phyloP scores from a whole-genome alignment of 495 filamentous ascomycete genomes.

The Podospora tetraspora region DNA sequence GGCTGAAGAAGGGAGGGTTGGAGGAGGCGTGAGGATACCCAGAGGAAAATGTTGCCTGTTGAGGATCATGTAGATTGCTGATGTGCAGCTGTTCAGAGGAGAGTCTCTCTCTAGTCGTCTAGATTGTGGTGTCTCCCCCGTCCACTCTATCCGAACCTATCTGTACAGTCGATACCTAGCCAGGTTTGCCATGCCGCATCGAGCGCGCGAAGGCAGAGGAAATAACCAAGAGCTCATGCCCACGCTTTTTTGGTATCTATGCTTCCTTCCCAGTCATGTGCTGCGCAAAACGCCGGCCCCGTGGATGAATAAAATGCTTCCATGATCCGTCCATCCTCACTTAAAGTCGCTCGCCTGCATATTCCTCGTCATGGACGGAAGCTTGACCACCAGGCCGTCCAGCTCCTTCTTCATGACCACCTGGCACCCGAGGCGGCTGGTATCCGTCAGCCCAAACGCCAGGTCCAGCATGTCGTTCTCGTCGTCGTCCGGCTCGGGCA shows the following conservation, averaged over 20 bases:
- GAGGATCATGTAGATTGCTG: constrained; percentile 2
- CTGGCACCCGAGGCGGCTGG: constrained; percentile 92
- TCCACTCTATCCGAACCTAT: neutral
- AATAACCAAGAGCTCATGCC: constrained; percentile 2
- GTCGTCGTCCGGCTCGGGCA: constrained; percentile 89
- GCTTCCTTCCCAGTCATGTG: constrained; percentile 12
- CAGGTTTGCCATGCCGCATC: neutral
- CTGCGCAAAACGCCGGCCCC: constrained; percentile 17
- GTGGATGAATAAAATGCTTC: neutral
- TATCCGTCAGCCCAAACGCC: constrained; percentile 94
- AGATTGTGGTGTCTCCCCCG: constrained; percentile 1
- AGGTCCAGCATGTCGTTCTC: constrained; percentile 99
- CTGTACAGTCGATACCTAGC: constrained; percentile 2
- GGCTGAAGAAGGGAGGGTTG: constrained; percentile 45
- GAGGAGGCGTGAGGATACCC: constrained; percentile 42
- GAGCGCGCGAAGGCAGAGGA: constrained; percentile 1
- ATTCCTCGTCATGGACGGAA: constrained; percentile 93
- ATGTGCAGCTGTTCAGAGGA: constrained; percentile 7
- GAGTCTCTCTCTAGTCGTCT: constrained; percentile 6
- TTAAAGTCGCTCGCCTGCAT: constrained; percentile 90
- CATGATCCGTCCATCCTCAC: constrained; percentile 15
- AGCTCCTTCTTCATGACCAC: constrained; percentile 84
- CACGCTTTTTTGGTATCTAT: constrained; percentile 25
- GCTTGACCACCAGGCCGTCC: constrained; percentile 74
- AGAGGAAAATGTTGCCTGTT: neutral